Evolutionary conservation across 805 yeast genomes (phyloP).

Genomic region (Saccharomyces kudriavzevii): DNA sequence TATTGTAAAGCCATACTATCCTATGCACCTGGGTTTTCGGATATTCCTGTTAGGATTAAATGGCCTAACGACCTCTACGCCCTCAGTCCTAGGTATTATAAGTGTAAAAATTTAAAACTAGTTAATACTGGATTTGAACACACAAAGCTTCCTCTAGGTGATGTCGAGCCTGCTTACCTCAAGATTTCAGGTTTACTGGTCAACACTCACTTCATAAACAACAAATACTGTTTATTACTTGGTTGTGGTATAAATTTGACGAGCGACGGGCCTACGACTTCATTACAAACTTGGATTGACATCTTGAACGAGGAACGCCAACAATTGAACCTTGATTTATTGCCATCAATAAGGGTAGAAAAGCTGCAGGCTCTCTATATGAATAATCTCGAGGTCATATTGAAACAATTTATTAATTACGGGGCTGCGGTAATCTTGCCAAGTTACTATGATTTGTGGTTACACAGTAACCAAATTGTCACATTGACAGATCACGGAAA

Average conservation of each 20-base stretch:
- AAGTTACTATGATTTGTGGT: conserved; percentile 77
- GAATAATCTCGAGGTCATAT: conserved; percentile 55
- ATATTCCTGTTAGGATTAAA: conserved; percentile 72
- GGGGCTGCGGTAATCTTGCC: conserved; percentile 66
- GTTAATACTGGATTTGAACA: conserved; percentile 17
- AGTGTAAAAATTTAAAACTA: conserved; percentile 20
- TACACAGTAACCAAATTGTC: conserved; percentile 70
- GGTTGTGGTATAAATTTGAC: conserved; percentile 85
- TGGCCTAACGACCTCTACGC: conserved; percentile 97
- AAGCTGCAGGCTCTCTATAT: conserved; percentile 50
- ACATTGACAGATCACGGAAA: conserved; percentile 49
- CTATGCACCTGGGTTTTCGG: conserved; percentile 56
- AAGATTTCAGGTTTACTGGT: conserved; percentile 82
- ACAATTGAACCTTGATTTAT: conserved; percentile 33
- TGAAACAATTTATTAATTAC: conserved; percentile 44
- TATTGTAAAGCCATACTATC: conserved; percentile 65
- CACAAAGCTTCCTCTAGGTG: conserved; percentile 36
- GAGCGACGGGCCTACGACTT: conserved; percentile 87
- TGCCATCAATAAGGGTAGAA: conserved; percentile 42
- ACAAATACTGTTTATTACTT: conserved; percentile 57
- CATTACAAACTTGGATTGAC: conserved; percentile 63
- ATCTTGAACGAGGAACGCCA: conserved; percentile 49
- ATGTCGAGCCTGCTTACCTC: conserved; percentile 56
- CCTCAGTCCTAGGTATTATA: conserved; percentile 52
- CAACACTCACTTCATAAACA: conserved; percentile 60